Percentiles rank a stretch among this genome's conserved stretches.
phyloP scores from a whole-genome alignment of 1,284 basidiomycete genomes.

The Microbotryum saponariae region DNA sequence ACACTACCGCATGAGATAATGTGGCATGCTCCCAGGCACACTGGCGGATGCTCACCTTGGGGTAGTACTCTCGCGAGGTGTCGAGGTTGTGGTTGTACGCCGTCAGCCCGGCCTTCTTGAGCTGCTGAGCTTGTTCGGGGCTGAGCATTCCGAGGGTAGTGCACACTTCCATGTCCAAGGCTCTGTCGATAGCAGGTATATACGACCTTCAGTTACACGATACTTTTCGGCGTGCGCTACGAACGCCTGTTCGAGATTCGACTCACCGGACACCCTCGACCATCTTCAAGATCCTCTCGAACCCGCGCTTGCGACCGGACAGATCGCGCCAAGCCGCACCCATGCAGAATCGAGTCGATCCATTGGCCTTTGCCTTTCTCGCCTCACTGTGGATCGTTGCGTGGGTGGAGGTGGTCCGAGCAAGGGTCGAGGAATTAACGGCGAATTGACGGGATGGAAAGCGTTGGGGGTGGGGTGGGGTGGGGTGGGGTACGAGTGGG shows the following conservation, averaged over 20 bases:
- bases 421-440: not conserved
- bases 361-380: constrained; percentile 86
- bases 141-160: constrained; percentile 95
- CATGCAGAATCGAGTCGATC: constrained; percentile 97
- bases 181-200: constrained; percentile 22
- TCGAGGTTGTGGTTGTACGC: constrained; percentile 99
- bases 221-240: constrained; percentile 43
- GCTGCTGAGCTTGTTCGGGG: constrained; percentile 81
- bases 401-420: not conserved
- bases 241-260: constrained; percentile 59
- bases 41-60: constrained; percentile 51
- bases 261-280: constrained; percentile 57
- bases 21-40: not conserved
- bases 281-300: constrained; percentile 90
- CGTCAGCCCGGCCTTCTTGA: constrained; percentile 92
- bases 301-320: constrained; percentile 85
- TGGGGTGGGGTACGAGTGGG: too few species aligned
- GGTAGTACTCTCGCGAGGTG: constrained; percentile 95
- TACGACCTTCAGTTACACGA: not conserved
- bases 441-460: too few species aligned
- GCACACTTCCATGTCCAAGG: constrained; percentile 61
- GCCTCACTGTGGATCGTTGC: constrained; percentile 43
- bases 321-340: constrained; percentile 98
- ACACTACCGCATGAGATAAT: not conserved
- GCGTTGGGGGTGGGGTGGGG: too few species aligned